Base-by-base conservation (phyloP, 352 stramenopile genomes). In the Paralagenidium karlingii region DNA sequence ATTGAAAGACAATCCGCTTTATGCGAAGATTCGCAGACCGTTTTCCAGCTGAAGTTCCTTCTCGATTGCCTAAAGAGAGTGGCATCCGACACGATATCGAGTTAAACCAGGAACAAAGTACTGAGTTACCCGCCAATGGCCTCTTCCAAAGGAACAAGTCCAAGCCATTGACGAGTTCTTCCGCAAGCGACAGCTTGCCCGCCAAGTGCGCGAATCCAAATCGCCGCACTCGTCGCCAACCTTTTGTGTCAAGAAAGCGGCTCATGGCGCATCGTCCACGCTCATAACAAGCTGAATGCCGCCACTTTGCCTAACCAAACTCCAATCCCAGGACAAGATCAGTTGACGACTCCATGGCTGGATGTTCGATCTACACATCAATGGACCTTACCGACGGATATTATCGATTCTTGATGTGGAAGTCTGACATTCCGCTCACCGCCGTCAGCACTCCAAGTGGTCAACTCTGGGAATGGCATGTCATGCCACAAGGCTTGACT, bases 61-160 rank as follows among this genome's bases (percentile, higher is more conserved):
- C 39, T 1, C 12, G 31, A 4, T 31, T 61, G 3, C 45, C 49
- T 0, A 16, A 34, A 0, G 49, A 67, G 13, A 25, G 46, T 5
- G 40, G 57, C 10, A 38, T 51, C 1, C 38, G 51, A 2, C 43
- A 68, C 19, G 54, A 68, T 30, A 55, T 58, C 24, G 46, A 62
- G 11, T 22, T 62, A 29, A 8, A 13, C 13, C 39, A 5, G 39
- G 39, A 3, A 41, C 39, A 19, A 41, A 45, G 32, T 45, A 37
- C 13, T 40, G 39, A 8, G 39, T 40, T 37, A 40, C 8, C 15
- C 39, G 39, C n/a, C 20, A 45, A 12, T 45, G 15, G 39, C 39
- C 39, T 18, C 22, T 45, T 9, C 39, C 39, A 8, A 21, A 38
- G 18, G 39, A 37, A 18, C 39, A 46, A 39, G 19, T 36, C 13